Conservation (phyloP, 2,329 filamentous ascomycete species). For the Monilinia aucupariae region DNA sequence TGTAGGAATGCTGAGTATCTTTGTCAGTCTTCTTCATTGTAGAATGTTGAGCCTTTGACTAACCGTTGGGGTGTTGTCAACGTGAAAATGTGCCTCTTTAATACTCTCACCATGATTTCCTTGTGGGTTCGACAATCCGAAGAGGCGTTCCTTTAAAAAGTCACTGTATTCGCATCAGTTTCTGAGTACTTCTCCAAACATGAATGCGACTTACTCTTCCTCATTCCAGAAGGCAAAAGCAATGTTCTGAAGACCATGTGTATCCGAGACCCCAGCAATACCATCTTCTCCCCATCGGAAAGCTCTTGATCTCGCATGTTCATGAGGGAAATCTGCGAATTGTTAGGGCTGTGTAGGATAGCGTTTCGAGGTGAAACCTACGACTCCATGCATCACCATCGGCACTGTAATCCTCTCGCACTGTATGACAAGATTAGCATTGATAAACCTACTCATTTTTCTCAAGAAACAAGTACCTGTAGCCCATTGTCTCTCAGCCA, state of each 20-base stretch:
- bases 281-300: constrained; percentile 97
- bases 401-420: constrained; percentile 84
- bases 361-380: constrained; percentile 45
- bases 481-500: constrained; percentile 92
- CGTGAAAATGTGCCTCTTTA: constrained; percentile 93
- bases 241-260: constrained; percentile 85
- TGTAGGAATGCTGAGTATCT: constrained; percentile 76
- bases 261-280: constrained; percentile 91
- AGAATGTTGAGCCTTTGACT: constrained; percentile 10
- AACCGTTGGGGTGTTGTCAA: constrained; percentile 77
- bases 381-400: constrained; percentile 95
- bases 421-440: constrained; percentile 40
- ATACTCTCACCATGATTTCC: constrained; percentile 96
- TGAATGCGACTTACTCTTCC: constrained; percentile 63
- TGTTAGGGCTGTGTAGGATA: constrained; percentile 29
- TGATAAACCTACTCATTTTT: constrained; percentile 5
- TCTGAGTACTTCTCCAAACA: constrained; percentile 32
- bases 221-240: constrained; percentile 98
- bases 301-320: constrained; percentile 79
- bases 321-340: constrained; percentile 78
- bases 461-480: constrained; percentile 54
- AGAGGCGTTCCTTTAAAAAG: constrained; percentile 90
- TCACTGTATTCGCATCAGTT: constrained; percentile 52
- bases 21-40: constrained; percentile 15
- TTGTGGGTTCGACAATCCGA: constrained; percentile 91